These are phyloP conservation scores for Mycena chlorophos DNA, from an alignment of 768 basidiomycete species.

Conservation along the genomic window DNA sequence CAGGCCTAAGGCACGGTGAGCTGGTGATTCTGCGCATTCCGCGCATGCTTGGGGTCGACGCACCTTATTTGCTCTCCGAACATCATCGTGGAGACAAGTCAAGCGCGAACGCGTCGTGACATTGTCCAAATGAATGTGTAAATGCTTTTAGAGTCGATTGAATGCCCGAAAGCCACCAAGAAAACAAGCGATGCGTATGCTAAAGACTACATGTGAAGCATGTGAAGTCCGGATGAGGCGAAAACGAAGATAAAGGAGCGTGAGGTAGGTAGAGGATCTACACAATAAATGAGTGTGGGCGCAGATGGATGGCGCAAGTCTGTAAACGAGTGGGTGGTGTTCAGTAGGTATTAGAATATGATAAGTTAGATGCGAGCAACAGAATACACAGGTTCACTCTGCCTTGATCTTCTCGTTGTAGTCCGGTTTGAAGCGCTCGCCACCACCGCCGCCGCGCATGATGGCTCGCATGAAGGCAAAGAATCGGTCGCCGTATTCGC, in stretches of 20 bases:
- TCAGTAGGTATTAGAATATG: constrained; percentile 10
- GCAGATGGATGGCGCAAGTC: too few relatives aligned
- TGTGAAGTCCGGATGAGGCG: constrained; percentile 1
- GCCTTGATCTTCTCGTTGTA: constrained; percentile 20
- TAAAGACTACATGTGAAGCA: background rate
- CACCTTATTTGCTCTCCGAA: constrained; percentile 79
- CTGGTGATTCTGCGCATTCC: background rate
- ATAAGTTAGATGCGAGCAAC: constrained; percentile 9
- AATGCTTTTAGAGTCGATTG: background rate
- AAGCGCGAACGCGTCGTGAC: background rate
- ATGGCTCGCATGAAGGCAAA: constrained; percentile 81
- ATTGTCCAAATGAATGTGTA: too few relatives aligned
- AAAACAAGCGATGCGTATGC: background rate
- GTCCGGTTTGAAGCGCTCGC: constrained; percentile 43
- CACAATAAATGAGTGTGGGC: constrained; percentile 4
- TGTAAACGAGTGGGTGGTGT: background rate
- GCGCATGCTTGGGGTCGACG: constrained; percentile 27
- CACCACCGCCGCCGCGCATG: constrained; percentile 80
- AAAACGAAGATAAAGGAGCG: constrained; percentile 2
- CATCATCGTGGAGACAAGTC: constrained; percentile 40
- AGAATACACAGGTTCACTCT: background rate
- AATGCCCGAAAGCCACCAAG: background rate
- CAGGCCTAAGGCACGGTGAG: background rate
- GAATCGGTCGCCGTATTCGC: constrained; percentile 88
- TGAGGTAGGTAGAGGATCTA: background rate